phyloP scores from a whole-genome alignment of 1,139 yeast species.

The Taphrina deformans region DNA sequence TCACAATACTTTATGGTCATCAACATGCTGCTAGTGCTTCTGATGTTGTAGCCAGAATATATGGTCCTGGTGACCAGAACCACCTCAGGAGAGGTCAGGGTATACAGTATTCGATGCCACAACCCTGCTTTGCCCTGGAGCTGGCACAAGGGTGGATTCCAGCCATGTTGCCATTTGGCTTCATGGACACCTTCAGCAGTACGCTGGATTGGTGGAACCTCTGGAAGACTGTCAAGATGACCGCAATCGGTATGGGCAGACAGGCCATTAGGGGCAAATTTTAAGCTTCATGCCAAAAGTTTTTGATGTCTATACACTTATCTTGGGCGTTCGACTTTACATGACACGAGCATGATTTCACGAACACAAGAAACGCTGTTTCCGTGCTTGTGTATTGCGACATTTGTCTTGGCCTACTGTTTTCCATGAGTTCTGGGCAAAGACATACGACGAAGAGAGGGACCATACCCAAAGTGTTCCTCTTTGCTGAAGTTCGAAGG shows the following conservation, averaged over 20 bases:
- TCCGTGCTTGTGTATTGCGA: too few species aligned
- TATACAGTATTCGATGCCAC: conserved; percentile 84
- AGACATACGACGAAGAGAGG: too few species aligned
- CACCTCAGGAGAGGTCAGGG: conserved; percentile 69
- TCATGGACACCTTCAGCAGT: conserved; percentile 73
- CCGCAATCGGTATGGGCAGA: conserved; percentile 73
- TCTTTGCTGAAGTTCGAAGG: too few species aligned
- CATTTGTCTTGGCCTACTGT: too few species aligned
- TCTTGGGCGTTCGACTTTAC: too few species aligned
- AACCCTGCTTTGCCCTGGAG: conserved; percentile 75
- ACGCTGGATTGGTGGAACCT: conserved; percentile 77
- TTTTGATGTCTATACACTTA: too few species aligned
- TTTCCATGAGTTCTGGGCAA: too few species aligned
- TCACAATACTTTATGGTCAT: conserved; percentile 79
- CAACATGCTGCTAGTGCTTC: conserved; percentile 75
- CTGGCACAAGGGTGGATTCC: conserved; percentile 98
- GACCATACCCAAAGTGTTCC: too few species aligned
- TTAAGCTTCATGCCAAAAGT: conserved; percentile 42
- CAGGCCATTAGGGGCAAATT: conserved; percentile 70
- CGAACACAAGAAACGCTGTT: too few species aligned
- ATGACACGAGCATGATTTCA: too few species aligned
- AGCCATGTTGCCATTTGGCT: conserved; percentile 94
- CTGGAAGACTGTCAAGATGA: conserved; percentile 64
- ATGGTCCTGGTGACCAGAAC: conserved; percentile 57
- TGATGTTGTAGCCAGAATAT: conserved; percentile 38